Evolutionary conservation across 768 basidiomycete species (phyloP).

Genomic region (Crepidotus variabilis): DNA sequence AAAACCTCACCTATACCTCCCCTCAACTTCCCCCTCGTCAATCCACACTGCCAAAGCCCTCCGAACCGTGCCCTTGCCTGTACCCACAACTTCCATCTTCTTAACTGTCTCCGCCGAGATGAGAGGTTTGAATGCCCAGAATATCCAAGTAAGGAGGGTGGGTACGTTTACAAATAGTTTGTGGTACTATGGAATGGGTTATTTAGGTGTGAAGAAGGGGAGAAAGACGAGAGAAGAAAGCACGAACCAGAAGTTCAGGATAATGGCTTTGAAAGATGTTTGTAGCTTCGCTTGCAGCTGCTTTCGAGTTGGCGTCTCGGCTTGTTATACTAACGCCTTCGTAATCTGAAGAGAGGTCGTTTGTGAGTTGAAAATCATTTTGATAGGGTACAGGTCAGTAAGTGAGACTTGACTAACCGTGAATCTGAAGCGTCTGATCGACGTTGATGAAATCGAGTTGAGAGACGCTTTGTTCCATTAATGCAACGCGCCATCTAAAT

Average conservation of each 20-base stretch:
- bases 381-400: not conserved
- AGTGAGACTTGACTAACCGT: slow-evolving; percentile 37
- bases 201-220: not conserved
- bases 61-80: slow-evolving; percentile 52
- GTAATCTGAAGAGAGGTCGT: slow-evolving; percentile 68
- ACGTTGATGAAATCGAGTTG: slow-evolving; percentile 68
- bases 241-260: slow-evolving; percentile 69
- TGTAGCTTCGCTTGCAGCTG: slow-evolving; percentile 69
- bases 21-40: slow-evolving; percentile 54
- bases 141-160: slow-evolving; percentile 72
- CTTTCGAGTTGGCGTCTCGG: slow-evolving; percentile 72
- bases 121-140: slow-evolving; percentile 79
- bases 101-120: slow-evolving; percentile 69
- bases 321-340: slow-evolving; percentile 64
- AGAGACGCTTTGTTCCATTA: slow-evolving; percentile 67
- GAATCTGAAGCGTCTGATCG: slow-evolving; percentile 72
- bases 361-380: not conserved
- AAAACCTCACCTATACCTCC: slow-evolving; percentile 77
- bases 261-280: slow-evolving; percentile 76
- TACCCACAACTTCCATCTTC: slow-evolving; percentile 78
- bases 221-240: not conserved
- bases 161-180: slow-evolving; percentile 87
- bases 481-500: slow-evolving; percentile 72
- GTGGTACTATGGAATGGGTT: slow-evolving; percentile 38
- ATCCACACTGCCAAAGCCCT: slow-evolving; percentile 60